phyloP scores from a whole-genome alignment of 768 basidiomycete genomes.

The Dioszegia crocea region DNA sequence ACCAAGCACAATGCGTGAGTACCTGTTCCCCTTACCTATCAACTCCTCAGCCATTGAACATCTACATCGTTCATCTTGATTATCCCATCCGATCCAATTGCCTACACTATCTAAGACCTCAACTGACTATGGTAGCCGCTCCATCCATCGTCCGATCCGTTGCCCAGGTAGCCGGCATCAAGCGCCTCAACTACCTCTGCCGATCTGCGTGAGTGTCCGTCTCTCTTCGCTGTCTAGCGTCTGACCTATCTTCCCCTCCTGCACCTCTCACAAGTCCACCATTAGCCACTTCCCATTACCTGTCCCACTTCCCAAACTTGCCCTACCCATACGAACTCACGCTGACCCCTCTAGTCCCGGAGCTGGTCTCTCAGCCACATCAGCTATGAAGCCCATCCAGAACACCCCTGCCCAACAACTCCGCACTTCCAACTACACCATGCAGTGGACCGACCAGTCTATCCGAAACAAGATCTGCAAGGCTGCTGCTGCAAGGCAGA shows the following conservation, averaged over 20 bases:
- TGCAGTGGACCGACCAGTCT: slow-evolving; percentile 11
- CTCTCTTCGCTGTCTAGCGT: neutral
- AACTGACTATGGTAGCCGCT: slow-evolving; percentile 4
- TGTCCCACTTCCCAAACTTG: too few relatives aligned
- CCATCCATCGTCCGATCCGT: slow-evolving; percentile 8
- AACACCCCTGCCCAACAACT: slow-evolving; percentile 5
- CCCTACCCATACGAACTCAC: too few relatives aligned
- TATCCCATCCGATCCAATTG: neutral
- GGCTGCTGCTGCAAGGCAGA: slow-evolving; percentile 8
- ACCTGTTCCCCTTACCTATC: neutral
- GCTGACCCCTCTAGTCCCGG: neutral
- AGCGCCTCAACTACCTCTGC: slow-evolving; percentile 11
- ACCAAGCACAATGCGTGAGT: neutral
- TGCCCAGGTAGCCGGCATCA: slow-evolving; percentile 11
- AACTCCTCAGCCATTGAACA: too few relatives aligned
- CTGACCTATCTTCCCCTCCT: too few relatives aligned
- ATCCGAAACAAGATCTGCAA: slow-evolving; percentile 14
- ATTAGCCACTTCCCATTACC: too few relatives aligned
- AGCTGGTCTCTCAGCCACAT: slow-evolving; percentile 9
- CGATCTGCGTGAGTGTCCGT: slow-evolving; percentile 5
- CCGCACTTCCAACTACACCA: neutral
- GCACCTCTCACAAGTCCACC: too few relatives aligned
- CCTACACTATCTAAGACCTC: neutral
- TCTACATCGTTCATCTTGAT: too few relatives aligned
- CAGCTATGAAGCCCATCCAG: slow-evolving; percentile 1